Base-by-base conservation (phyloP, 2,329 filamentous ascomycete genomes). In the Phoma herbarum region DNA sequence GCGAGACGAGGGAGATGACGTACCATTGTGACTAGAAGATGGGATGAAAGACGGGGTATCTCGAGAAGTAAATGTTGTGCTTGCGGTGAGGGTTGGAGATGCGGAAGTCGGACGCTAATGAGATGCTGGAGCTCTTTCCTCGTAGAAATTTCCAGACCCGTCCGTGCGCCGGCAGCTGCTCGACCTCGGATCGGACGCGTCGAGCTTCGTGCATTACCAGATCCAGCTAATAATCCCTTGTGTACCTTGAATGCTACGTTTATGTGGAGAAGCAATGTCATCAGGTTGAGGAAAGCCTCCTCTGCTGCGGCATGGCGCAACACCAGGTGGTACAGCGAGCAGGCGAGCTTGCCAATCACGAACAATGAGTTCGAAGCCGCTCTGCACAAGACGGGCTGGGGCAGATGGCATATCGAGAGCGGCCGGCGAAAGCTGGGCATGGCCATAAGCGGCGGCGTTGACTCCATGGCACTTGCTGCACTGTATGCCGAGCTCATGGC, bases 401-500 rank as follows among this genome's bases (percentile, higher is more conserved):
- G n/a, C 12, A 11, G 35, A 18, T 11, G 50, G 31, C 4, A 53
- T 67, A 2, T 57, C 12, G 20, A 18, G 20, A 26, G n/a, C 16
- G n/a, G 26, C 12, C n/a, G 23, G 25, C n/a, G 20, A n/a, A 37
- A 28, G 20, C 35, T 72, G 22, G 71, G 85, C 52, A 80, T 98
- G 59, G 95, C 93, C 16, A 82, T 98, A 61, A 97, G 93, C 72
- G 95, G 95, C 23, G 95, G 95, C 8, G 91, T 95, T 37, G 95
- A 99, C 77, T 98, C 94, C n/a, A 99, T 98, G 93, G 94, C 94
- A 26, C 82, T 99, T 60, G 92, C 93, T 54, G 88, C 83, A 60
- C 84, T 98, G 33, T 91, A 90, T 73, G 77, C 80, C 44, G 65
- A 67, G 45, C 65, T 60, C 46, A 52, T 51, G 43, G 52, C 35